phyloP scores from a whole-genome alignment of 2,329 filamentous ascomycete genomes.

The Talaromyces sp. region DNA sequence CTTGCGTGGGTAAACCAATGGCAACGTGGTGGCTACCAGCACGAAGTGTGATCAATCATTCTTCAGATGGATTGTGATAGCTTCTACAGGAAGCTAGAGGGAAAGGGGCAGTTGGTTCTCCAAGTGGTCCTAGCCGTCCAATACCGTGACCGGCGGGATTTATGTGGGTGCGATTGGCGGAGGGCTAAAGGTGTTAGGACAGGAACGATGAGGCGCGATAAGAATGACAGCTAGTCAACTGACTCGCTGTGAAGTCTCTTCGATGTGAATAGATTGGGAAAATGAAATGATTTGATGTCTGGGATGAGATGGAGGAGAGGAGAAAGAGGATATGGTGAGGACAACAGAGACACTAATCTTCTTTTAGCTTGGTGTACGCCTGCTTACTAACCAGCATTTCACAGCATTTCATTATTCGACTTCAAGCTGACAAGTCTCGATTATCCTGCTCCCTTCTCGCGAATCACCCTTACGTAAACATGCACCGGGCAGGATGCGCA shows the following conservation, averaged over 20 bases:
- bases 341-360: not conserved
- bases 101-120: constrained; percentile 3
- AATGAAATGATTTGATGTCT: too few species aligned
- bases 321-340: too few species aligned
- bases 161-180: not conserved
- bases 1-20: not conserved
- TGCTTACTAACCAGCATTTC: not conserved
- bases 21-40: not conserved
- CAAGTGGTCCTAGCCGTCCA: not conserved
- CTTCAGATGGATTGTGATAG: constrained; percentile 8
- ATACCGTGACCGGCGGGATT: not conserved
- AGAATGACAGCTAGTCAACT: not conserved
- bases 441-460: not conserved
- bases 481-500: not conserved
- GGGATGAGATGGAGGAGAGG: too few species aligned
- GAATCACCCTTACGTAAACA: not conserved
- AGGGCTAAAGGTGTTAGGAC: not conserved
- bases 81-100: constrained; percentile 12
- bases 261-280: too few species aligned
- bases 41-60: not conserved
- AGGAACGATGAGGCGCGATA: not conserved
- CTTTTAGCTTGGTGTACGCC: not conserved
- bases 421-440: not conserved
- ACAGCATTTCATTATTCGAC: not conserved
- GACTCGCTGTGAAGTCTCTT: not conserved